Evolutionary conservation across 2,329 filamentous ascomycete genomes (phyloP).

Genomic region (Paecilomyces niveus): DNA sequence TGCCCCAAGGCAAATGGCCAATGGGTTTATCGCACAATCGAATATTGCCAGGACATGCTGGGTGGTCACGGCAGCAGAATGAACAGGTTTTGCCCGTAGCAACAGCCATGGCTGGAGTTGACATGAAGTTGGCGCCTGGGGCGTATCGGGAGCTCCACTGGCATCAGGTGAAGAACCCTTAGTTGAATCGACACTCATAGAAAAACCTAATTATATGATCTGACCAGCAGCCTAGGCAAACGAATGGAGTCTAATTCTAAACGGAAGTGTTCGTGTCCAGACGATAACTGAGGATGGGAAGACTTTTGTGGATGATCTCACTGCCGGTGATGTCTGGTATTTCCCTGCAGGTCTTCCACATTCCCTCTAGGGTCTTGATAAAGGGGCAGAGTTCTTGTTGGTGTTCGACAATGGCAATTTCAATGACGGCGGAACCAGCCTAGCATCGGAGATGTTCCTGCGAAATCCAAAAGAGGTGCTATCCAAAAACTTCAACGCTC

Average conservation of each 20-base stretch:
- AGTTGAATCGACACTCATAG: no score
- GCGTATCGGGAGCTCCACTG: slow-evolving; percentile 54
- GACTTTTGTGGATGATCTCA: slow-evolving; percentile 37
- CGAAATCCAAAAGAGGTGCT: slow-evolving; percentile 35
- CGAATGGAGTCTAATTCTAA: slow-evolving; percentile 17
- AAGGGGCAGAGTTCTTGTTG: slow-evolving; percentile 53
- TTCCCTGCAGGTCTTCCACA: slow-evolving; percentile 21
- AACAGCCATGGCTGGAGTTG: slow-evolving; percentile 44
- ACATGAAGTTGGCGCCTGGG: slow-evolving; percentile 45
- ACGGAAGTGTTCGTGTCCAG: slow-evolving; percentile 15
- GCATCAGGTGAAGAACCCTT: slow-evolving; percentile 6
- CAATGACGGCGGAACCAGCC: slow-evolving; percentile 54
- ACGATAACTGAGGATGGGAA: slow-evolving; percentile 48
- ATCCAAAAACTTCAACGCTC: slow-evolving; percentile 37
- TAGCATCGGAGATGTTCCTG: slow-evolving; percentile 48
- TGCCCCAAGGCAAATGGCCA: slow-evolving; percentile 40
- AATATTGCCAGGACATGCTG: slow-evolving; percentile 31
- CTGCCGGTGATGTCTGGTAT: slow-evolving; percentile 28
- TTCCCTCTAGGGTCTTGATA: slow-evolving; percentile 49
- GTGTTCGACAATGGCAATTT: slow-evolving; percentile 55
- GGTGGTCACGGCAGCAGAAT: slow-evolving; percentile 47
- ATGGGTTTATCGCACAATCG: slow-evolving; percentile 42
- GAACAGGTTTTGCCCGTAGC: slow-evolving; percentile 36
- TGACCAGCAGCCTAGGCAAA: slow-evolving; percentile 2
- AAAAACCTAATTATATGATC: no score